Conservation (phyloP, 345 rosid species). For the Boechera divaricarpa region DNA sequence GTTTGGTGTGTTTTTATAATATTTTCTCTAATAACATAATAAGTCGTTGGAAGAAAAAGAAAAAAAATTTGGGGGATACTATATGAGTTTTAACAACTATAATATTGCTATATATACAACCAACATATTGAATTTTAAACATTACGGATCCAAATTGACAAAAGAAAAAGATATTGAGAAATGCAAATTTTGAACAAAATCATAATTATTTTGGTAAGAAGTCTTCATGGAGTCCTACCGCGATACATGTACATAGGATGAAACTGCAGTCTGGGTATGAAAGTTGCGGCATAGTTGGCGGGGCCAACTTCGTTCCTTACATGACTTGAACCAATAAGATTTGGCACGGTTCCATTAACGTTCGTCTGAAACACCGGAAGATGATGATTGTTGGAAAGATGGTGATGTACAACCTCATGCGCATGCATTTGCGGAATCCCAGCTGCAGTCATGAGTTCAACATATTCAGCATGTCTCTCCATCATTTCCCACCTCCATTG, state of each 20-base stretch:
- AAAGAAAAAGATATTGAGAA: conserved; percentile 5
- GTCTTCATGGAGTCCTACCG: background rate
- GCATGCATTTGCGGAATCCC: background rate
- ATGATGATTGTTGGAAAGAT: background rate
- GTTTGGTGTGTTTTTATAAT: no score
- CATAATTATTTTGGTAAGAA: background rate
- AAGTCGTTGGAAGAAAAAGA: background rate
- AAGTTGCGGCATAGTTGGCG: background rate
- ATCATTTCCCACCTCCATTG: conserved; percentile 58
- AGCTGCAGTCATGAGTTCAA: conserved; percentile 39
- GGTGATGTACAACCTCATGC: background rate
- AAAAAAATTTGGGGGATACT: background rate
- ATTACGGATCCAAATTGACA: background rate
- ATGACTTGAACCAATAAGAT: no score
- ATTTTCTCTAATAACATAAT: no score
- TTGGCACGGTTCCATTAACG: background rate
- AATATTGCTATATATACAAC: background rate
- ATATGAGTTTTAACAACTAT: background rate
- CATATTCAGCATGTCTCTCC: conserved; percentile 40
- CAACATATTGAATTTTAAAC: background rate
- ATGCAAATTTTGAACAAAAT: conserved; percentile 8
- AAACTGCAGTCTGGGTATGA: background rate
- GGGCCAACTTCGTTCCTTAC: background rate
- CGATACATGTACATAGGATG: background rate
- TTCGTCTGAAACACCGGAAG: background rate